Base-by-base conservation (phyloP, 495 filamentous ascomycete species). In the Annulohypoxylon maeteangense region DNA sequence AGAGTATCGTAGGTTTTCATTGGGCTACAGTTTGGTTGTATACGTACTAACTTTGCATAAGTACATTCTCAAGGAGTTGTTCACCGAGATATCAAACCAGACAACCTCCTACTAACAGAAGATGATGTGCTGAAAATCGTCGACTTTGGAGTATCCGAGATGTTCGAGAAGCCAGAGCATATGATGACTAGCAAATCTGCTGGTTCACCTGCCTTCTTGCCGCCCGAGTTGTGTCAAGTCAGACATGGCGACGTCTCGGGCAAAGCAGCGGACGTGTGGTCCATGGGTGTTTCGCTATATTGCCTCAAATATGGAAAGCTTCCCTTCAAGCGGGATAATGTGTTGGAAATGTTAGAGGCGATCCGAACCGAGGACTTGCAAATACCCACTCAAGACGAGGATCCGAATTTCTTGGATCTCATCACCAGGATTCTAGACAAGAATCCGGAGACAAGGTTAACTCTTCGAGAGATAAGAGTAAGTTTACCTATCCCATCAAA, bases 81-180 rank as follows among this genome's bases (percentile, higher is more conserved):
- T 11, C 95, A 99, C 79, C 90, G 96, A 62, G 95, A 99, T 78
- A 98, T 99, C 82, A 99, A 99, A 77, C 95, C 95, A 0, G 95
- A 98, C 79, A 99, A 99, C 72, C 90, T 97, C 58, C 86, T 99
- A 1, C 83, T 98, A 34, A 97, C 94, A 0, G 87, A 88, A 23
- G 94, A 98, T 61, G 92, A 98, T 74, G 89, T 97, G 27, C 86
- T 99, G 2, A 99, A 98, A 79, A 91, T 99, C 64, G 95, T 97
- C 45, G 95, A 99, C 81, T 99, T 99, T 84, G 95, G 95, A 12
- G 95, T 99, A 10, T 98, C 95, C 3, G 94, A 99, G 78, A 97
- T 98, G 89, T 99, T 99, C 70, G 92, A 95, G 70, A 98, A 97
- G 80, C 77, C 90, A 20, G 90, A 88, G 2, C 87, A 93, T 45